Conservation (phyloP, 805 yeast species). For the Yamadazyma philogaea region DNA sequence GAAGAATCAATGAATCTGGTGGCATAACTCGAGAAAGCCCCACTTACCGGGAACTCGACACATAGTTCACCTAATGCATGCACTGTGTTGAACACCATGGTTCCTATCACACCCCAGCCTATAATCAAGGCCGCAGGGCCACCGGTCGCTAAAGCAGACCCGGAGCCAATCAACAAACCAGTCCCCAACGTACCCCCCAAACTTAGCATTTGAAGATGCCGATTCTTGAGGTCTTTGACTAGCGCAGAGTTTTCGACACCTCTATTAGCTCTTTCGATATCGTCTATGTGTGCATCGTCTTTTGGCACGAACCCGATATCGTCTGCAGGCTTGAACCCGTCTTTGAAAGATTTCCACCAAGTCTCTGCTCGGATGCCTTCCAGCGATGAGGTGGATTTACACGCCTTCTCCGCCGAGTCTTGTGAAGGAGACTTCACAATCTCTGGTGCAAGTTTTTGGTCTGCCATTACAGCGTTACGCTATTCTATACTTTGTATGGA, state of each 20-base stretch:
- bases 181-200: constrained; percentile 73
- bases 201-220: constrained; percentile 64
- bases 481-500: not conserved
- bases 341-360: constrained; percentile 27
- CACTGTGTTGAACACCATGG: constrained; percentile 57
- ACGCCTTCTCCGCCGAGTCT: not conserved
- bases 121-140: constrained; percentile 48
- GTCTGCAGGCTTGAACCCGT: constrained; percentile 27
- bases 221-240: constrained; percentile 41
- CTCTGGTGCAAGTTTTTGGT: not conserved
- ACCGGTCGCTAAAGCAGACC: constrained; percentile 38
- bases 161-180: constrained; percentile 49
- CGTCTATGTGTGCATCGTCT: constrained; percentile 18
- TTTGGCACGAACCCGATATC: not conserved
- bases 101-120: constrained; percentile 56
- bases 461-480: not conserved
- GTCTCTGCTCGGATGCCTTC: constrained; percentile 2
- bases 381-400: not conserved
- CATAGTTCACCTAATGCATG: constrained; percentile 67
- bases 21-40: constrained; percentile 40
- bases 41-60: constrained; percentile 41
- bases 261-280: constrained; percentile 33
- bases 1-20: constrained; percentile 36
- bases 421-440: not conserved
- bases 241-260: constrained; percentile 37